Base-by-base conservation (phyloP, 768 basidiomycete genomes). In the Infundibulicybe gibba region DNA sequence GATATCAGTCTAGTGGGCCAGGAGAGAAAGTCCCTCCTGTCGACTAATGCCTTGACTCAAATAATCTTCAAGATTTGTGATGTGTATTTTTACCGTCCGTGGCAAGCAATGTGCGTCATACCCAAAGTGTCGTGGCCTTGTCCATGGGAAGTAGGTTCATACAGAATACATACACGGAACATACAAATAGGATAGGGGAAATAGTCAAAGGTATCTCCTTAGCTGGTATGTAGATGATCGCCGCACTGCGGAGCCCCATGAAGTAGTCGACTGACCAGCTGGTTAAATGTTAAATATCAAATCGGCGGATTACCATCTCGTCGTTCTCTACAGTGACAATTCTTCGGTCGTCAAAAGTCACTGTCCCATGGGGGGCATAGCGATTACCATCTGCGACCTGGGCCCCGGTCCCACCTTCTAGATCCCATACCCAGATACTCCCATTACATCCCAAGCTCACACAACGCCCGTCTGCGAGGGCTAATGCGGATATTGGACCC, bases 351-450 rank as follows among this genome's bases (percentile, higher is more conserved):
- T 90, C 88, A 60, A 90, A 90, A 19, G 72, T 75, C 38, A 89
- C 72, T 4, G 73, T 73, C 6, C 80, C 76, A 49, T 61, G 66
- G 32, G 53, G 46, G 47, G 57, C 48, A 40, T 49, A 55, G 41
- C 55, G 43, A 41, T 49, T 38, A 21, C 40, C 37, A 21, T 53
- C 60, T 53, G 31, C 46, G 43, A 73, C 68, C 57, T 74, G 71
- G 32, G 69, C 72, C 19, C 73, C 74, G 43, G 67, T 76, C 43
- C 65, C 74, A 44, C 71, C 75, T 60, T 92, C 90, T 30, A 92
- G 70, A 65, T 92, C 90, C 90, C 90, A 92, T 2, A 89, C 85
- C 86, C 87, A 90, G 37, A 92, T 75, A 54, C 79, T 79, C 34
- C 87, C 87, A 59, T 88, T 81, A 31, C 65, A 64, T 8, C 85